Evolutionary conservation across 1,284 basidiomycete species (phyloP).

Genomic region (Apiotrichum sp.): DNA sequence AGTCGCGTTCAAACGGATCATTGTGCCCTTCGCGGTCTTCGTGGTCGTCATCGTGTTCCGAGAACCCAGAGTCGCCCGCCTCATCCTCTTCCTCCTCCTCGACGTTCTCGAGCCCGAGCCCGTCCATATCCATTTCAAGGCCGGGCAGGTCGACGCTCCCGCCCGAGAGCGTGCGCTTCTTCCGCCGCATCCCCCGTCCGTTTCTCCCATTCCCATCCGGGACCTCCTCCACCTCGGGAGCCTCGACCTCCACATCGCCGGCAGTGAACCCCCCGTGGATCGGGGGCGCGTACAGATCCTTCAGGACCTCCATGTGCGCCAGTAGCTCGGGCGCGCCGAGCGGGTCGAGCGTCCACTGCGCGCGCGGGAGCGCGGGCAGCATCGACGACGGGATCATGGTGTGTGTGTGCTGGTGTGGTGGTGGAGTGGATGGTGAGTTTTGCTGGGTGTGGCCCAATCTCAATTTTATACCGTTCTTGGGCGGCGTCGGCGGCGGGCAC

Average conservation of each 20-base stretch:
- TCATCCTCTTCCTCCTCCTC: constrained; percentile 14
- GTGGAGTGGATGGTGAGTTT: no score
- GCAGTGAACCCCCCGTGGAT: constrained; percentile 41
- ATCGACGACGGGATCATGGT: constrained; percentile 26
- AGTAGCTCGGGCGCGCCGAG: constrained; percentile 26
- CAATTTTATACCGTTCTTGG: no score
- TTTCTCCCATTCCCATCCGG: no score
- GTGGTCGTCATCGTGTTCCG: background rate
- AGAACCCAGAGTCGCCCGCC: constrained; percentile 4
- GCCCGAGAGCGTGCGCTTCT: constrained; percentile 21
- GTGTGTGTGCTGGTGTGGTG: background rate
- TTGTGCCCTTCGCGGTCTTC: constrained; percentile 15
- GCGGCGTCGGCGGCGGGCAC: no score
- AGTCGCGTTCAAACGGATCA: constrained; percentile 44
- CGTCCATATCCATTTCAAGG: constrained; percentile 27
- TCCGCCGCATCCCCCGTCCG: background rate
- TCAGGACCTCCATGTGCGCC: constrained; percentile 30
- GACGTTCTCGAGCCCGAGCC: constrained; percentile 18
- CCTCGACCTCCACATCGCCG: constrained; percentile 19
- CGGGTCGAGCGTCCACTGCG: constrained; percentile 32
- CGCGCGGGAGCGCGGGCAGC: constrained; percentile 34
- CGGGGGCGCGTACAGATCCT: constrained; percentile 39
- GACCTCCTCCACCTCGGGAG: background rate
- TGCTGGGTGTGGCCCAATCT: no score
- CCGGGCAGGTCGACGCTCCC: constrained; percentile 21